Percentiles rank a stretch among this genome's conserved stretches.
These are phyloP conservation scores for Blastobotrys proliferans DNA, from an alignment of 1,139 yeast genomes.

Conservation along the genomic window DNA sequence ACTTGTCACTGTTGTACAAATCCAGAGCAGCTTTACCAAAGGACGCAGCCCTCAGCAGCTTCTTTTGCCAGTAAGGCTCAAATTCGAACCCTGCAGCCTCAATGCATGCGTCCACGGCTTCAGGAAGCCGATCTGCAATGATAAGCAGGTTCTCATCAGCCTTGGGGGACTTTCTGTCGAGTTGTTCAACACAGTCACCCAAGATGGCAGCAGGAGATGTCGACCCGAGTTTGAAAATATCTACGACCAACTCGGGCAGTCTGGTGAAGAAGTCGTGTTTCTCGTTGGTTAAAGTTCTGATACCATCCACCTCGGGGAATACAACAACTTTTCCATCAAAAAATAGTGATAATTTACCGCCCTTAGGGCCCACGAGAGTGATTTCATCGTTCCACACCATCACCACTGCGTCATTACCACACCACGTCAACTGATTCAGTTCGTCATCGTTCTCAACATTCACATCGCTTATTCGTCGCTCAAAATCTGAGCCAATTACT, in stretches of 20 bases:
- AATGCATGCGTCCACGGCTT: slow-evolving; percentile 70
- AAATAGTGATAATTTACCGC: slow-evolving; percentile 49
- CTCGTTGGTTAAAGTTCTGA: slow-evolving; percentile 56
- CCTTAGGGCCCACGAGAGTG: slow-evolving; percentile 67
- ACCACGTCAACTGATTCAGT: slow-evolving; percentile 61
- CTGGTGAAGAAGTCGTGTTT: slow-evolving; percentile 61
- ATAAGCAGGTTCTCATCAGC: slow-evolving; percentile 76
- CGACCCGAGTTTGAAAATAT: slow-evolving; percentile 77
- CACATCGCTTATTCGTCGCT: slow-evolving; percentile 49
- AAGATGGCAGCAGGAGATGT: slow-evolving; percentile 78
- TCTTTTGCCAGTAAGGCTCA: slow-evolving; percentile 74
- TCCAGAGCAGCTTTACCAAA: slow-evolving; percentile 75
- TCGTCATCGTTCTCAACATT: slow-evolving; percentile 31
- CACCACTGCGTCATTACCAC: slow-evolving; percentile 79
- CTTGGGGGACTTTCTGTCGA: slow-evolving; percentile 67
- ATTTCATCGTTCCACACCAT: slow-evolving; percentile 58
- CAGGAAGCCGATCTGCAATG: slow-evolving; percentile 44
- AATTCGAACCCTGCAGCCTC: slow-evolving; percentile 75
- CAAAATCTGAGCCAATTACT: slow-evolving; percentile 51
- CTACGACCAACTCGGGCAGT: slow-evolving; percentile 56
- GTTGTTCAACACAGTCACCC: slow-evolving; percentile 74
- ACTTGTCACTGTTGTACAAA: slow-evolving; percentile 55
- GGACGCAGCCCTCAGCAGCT: slow-evolving; percentile 71
- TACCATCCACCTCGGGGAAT: slow-evolving; percentile 63
- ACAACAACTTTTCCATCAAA: slow-evolving; percentile 40